Evolutionary conservation across 139 green algal genomes (phyloP), one percentile per base, ranked within the genome.

Genomic region (Gonium pectorale): DNA sequence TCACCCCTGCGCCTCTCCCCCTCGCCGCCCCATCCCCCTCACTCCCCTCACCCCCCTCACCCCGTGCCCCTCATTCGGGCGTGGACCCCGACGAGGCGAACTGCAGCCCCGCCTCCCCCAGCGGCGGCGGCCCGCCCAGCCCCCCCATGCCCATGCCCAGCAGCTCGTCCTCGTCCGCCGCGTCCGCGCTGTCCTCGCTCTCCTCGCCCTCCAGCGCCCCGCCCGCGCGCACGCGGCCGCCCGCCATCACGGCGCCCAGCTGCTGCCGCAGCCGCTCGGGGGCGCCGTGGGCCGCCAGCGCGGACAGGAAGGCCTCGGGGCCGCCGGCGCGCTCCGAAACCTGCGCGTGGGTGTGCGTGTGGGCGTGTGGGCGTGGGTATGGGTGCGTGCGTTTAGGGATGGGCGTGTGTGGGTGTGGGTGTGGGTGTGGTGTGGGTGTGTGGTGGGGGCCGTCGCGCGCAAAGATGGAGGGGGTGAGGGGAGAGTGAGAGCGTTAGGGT

Each of bases 41-140:
- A 13, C 5, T 11, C 62, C 33, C 19, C 22, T 52, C 71, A 5
- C 17, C 35, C 33, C 3, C 49, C 72, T 13, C 21, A 51, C 52
- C 21, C 33, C 51, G 0, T 21, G 3, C 26, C 51, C 21, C 33
- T 84, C 43, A 84, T 9, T 84, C 78, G 19, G 78, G 78, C 13
- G 78, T 84, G 43, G 78, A 84, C 6, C 78, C 78, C 0, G 62
- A 62, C 26, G 62, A 75, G 13, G 63, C 62, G 33, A 84, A 84
- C 26, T 43, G 43, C 60, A 84, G 0, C 4, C 78, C 78, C 31
- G 62, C 78, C 43, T 74, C 78, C 31, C 62, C 38, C 78, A 84
- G 66, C 3, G 43, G n/a, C 33, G 78, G 78, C n/a, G n/a, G n/a
- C n/a, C n/a, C n/a, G n/a, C n/a, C n/a, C n/a, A n/a, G n/a, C n/a